A percentile compares a stretch with the other conserved stretches of the same genome.
Conservation (phyloP, 2,329 filamentous ascomycete genomes). For the Phaeosphaeriaceae sp. region DNA sequence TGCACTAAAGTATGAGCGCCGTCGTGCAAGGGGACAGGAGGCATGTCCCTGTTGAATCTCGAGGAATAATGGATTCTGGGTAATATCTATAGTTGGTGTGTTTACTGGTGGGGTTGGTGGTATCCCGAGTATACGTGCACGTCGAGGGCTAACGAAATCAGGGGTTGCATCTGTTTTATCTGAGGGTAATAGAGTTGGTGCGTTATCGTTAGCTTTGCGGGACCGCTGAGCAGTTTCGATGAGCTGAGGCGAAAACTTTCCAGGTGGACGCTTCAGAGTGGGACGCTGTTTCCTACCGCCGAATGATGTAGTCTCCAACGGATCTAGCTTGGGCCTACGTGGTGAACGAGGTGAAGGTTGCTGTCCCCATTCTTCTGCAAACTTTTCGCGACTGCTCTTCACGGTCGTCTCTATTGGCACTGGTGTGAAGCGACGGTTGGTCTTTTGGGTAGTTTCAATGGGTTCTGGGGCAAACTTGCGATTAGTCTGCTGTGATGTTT, state of each 20-base stretch:
- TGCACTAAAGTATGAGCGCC: slow-evolving; percentile 44
- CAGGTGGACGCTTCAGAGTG: slow-evolving; percentile 37
- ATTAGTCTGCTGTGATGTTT: slow-evolving; percentile 63
- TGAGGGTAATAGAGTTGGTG: slow-evolving; percentile 66
- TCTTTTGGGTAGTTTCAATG: slow-evolving; percentile 44
- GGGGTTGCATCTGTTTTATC: slow-evolving; percentile 77
- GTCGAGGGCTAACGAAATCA: slow-evolving; percentile 43
- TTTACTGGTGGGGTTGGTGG: slow-evolving; percentile 55
- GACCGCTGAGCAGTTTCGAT: slow-evolving; percentile 80
- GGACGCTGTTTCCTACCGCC: slow-evolving; percentile 30
- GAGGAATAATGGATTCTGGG: slow-evolving; percentile 42
- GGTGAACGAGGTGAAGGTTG: slow-evolving; percentile 28
- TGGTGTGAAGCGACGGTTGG: slow-evolving; percentile 49
- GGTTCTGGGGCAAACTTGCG: slow-evolving; percentile 55
- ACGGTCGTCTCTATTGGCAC: slow-evolving; percentile 36
- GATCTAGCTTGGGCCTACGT: slow-evolving; percentile 37
- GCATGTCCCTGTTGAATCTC: slow-evolving; percentile 44
- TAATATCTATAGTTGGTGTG: slow-evolving; percentile 39
- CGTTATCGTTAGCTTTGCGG: slow-evolving; percentile 69
- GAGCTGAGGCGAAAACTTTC: slow-evolving; percentile 76
- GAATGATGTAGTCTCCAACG: slow-evolving; percentile 33
- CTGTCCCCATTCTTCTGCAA: slow-evolving; percentile 34
- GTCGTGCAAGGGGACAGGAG: slow-evolving; percentile 32
- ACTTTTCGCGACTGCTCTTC: slow-evolving; percentile 33
- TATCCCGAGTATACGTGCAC: slow-evolving; percentile 53